Evolutionary conservation across 352 stramenopile species (phyloP).

Genomic region (Nothophytophthora sp.): DNA sequence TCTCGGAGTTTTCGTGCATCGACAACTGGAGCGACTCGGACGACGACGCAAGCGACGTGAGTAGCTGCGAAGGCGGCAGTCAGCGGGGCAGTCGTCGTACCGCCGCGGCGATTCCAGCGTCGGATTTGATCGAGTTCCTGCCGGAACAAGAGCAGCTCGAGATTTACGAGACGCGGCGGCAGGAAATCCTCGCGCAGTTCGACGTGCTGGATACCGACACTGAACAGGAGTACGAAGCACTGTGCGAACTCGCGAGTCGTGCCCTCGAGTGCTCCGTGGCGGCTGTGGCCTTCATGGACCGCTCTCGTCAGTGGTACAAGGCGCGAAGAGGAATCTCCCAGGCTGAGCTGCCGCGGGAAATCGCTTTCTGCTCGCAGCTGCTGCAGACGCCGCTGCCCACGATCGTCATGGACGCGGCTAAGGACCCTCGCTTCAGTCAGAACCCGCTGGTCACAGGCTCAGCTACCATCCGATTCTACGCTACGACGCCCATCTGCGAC

Average conservation of each 20-base stretch:
- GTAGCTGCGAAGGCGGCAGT: slow-evolving; percentile 24
- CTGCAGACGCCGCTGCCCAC: slow-evolving; percentile 50
- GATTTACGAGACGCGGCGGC: slow-evolving; percentile 46
- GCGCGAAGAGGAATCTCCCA: slow-evolving; percentile 70
- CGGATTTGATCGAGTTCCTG: slow-evolving; percentile 45
- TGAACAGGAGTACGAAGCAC: slow-evolving; percentile 68
- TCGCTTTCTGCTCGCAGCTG: slow-evolving; percentile 68
- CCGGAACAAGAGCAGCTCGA: slow-evolving; percentile 41
- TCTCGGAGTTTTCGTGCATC: slow-evolving; percentile 40
- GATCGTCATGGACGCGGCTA: slow-evolving; percentile 78
- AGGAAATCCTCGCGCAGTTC: slow-evolving; percentile 44
- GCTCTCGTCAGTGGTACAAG: slow-evolving; percentile 72
- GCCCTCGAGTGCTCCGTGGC: slow-evolving; percentile 63
- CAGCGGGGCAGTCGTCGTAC: slow-evolving; percentile 16
- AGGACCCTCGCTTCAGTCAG: slow-evolving; percentile 83
- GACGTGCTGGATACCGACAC: slow-evolving; percentile 41
- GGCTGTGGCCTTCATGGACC: slow-evolving; percentile 68
- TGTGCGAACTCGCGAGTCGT: slow-evolving; percentile 69
- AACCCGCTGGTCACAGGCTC: slow-evolving; percentile 89
- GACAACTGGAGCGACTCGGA: slow-evolving; percentile 39
- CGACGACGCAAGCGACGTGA: slow-evolving; percentile 33
- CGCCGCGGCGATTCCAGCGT: slow-evolving; percentile 10
- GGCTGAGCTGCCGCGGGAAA: slow-evolving; percentile 52
- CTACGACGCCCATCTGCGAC: slow-evolving; percentile 71
- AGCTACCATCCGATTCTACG: slow-evolving; percentile 94